These are phyloP conservation scores for Castanea sativa DNA, from an alignment of 306 rosid species.

Conservation along the genomic window DNA sequence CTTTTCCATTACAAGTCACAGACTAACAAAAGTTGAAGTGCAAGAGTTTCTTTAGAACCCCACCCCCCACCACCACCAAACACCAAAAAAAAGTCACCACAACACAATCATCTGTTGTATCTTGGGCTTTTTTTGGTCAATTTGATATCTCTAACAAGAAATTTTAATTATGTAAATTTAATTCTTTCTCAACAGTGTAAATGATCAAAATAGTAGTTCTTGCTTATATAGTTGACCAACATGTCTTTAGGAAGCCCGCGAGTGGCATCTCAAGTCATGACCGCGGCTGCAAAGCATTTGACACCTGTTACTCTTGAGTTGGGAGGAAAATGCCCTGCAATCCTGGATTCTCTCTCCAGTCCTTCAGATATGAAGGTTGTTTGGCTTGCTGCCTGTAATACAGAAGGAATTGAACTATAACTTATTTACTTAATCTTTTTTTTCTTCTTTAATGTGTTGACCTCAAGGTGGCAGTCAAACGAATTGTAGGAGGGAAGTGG, in stretches of 20 bases:
- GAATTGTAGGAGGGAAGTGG: slow-evolving; percentile 87
- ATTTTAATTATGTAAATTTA: background rate
- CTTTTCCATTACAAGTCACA: background rate
- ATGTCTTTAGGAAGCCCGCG: slow-evolving; percentile 64
- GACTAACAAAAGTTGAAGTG: background rate
- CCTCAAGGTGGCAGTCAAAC: slow-evolving; percentile 62
- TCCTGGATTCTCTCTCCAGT: slow-evolving; percentile 61
- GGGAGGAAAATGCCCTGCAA: slow-evolving; percentile 96
- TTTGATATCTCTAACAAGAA: background rate
- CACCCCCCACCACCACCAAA: too few species aligned
- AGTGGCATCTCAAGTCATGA: slow-evolving; percentile 60
- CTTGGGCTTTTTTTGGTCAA: background rate
- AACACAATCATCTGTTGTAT: too few species aligned
- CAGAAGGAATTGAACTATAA: slow-evolving; percentile 3
- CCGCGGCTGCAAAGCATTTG: slow-evolving; percentile 84
- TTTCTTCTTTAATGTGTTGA: slow-evolving; percentile 9
- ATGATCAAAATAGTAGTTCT: background rate
- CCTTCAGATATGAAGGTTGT: slow-evolving; percentile 66
- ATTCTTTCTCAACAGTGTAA: background rate
- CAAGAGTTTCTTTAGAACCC: background rate
- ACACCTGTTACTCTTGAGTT: slow-evolving; percentile 94
- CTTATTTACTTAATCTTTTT: background rate
- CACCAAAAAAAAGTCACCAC: too few species aligned
- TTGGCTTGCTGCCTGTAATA: background rate
- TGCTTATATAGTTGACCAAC: background rate